Evolutionary conservation across 192 early-diverging fungal species (phyloP), one percentile per base, ranked within the genome.

Genomic region (Linnemannia exigua): DNA sequence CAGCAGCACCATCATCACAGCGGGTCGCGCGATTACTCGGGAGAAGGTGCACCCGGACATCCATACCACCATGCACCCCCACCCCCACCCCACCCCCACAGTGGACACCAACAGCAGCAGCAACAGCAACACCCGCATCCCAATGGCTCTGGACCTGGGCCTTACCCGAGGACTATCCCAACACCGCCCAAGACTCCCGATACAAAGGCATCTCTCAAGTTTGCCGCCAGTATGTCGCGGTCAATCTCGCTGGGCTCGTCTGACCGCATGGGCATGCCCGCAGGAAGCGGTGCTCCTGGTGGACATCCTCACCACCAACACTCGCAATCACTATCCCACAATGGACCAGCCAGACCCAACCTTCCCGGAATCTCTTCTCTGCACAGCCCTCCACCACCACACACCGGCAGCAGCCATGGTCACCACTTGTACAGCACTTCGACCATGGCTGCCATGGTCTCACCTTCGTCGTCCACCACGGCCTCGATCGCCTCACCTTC

Each of bases 161-260:
- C 50, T 31, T 80, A 86, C 35, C 84, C 84, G 11, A 74, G 84
- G 15, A 77, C 70, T 0, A 86, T 86, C 5, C 78, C 84, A 2
- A 86, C 84, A 2, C 84, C 84, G 67, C 84, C 84, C 54, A 86
- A 80, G 78, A 86, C 84, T 1, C 84, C 84, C 8, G 84, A 86
- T 38, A 20, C 84, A 19, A 86, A 80, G 46, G 72, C 38, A 19
- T 68, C 84, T 14, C 48, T 86, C 7, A 76, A 80, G 20, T 79
- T 80, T 44, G 84, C 84, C 1, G 76, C 84, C 20, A 77, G n/a
- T 31, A 86, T 86, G 84, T 86, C 84, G 15, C 44, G 84, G 16
- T 86, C 84, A 1, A 48, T 77, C 52, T 86, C 84, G 0, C 33
- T 86, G 19, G 84, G 84, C 14, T 86, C 84, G 11, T 72, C 77